Conservation (phyloP, 164 flowering plant species). For the Houttuynia cordata region DNA sequence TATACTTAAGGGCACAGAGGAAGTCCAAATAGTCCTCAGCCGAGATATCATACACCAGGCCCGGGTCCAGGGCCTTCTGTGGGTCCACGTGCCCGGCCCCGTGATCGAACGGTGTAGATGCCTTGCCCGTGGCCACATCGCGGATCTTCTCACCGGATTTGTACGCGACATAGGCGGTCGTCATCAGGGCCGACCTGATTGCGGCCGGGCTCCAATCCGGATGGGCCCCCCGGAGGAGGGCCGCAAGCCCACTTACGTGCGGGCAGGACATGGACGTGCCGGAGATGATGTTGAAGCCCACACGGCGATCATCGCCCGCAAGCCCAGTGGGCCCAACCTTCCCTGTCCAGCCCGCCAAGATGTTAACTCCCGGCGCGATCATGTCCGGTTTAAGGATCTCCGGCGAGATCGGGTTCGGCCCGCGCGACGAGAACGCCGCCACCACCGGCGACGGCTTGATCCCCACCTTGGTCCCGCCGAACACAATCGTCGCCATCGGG, state of each 20-base stretch:
- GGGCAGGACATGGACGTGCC: slow-evolving; percentile 96
- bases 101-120: slow-evolving; percentile 64
- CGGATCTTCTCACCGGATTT: slow-evolving; percentile 30
- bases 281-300: slow-evolving; percentile 60
- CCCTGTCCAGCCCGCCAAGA: slow-evolving; percentile 78
- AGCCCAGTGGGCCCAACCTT: slow-evolving; percentile 53
- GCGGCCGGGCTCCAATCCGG: slow-evolving; percentile 85
- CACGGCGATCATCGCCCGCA: slow-evolving; percentile 33
- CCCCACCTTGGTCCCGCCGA: slow-evolving; percentile 47
- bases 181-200: slow-evolving; percentile 74
- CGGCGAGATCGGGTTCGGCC: slow-evolving; percentile 54
- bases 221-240: slow-evolving; percentile 55
- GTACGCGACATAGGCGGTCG: slow-evolving; percentile 56
- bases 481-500: slow-evolving; percentile 46
- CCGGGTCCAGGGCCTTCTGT: slow-evolving; percentile 65
- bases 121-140: slow-evolving; percentile 44
- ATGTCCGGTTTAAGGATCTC: slow-evolving; percentile 81
- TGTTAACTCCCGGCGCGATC: slow-evolving; percentile 81
- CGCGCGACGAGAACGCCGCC: slow-evolving; percentile 74
- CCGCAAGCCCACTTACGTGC: slow-evolving; percentile 71
- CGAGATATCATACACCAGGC: slow-evolving; percentile 65
- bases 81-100: slow-evolving; percentile 89
- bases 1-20: slow-evolving; percentile 73
- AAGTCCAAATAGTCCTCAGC: slow-evolving; percentile 56
- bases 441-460: slow-evolving; percentile 70